Evolutionary conservation across 2,329 filamentous ascomycete genomes (phyloP).

Genomic region (Emydomyces testavorans): DNA sequence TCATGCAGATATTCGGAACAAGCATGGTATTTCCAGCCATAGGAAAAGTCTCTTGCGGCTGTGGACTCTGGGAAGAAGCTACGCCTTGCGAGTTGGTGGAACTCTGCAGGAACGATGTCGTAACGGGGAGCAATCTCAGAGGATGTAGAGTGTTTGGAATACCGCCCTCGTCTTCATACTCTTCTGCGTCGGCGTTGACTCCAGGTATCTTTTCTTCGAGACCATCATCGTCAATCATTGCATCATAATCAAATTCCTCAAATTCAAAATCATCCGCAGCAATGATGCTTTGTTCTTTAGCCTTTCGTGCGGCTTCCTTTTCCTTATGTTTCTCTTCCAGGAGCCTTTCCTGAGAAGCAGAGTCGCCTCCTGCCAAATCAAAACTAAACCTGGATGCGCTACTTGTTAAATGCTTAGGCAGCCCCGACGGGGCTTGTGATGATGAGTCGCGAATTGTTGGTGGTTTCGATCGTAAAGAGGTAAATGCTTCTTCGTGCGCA

Average conservation of each 20-base stretch:
- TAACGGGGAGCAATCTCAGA: not conserved
- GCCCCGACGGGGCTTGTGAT: slow-evolving; percentile 22
- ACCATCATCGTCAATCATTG: slow-evolving; percentile 33
- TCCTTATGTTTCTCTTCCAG: slow-evolving; percentile 53
- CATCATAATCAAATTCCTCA: slow-evolving; percentile 38
- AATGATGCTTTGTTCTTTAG: slow-evolving; percentile 23
- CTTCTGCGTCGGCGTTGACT: slow-evolving; percentile 38
- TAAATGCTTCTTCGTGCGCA: not conserved
- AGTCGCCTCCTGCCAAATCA: slow-evolving; percentile 48
- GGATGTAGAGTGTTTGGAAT: not conserved
- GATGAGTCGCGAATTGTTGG: slow-evolving; percentile 14
- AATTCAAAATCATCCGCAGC: slow-evolving; percentile 28
- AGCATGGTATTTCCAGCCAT: not conserved
- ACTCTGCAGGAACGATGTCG: slow-evolving; percentile 2
- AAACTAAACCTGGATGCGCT: slow-evolving; percentile 55
- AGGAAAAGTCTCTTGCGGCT: not conserved
- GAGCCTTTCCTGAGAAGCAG: slow-evolving; percentile 48
- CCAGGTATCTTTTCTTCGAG: slow-evolving; percentile 40
- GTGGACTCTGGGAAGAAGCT: not conserved
- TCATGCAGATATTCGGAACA: not conserved
- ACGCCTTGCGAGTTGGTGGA: not conserved
- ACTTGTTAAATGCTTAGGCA: slow-evolving; percentile 42
- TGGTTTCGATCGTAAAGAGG: slow-evolving; percentile 2
- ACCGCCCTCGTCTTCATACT: slow-evolving; percentile 27
- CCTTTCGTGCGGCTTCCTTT: slow-evolving; percentile 38